Evolutionary conservation across 805 yeast species (phyloP), one percentile per base, ranked within the genome.

Genomic region (Scheffersomyces amazonensis): DNA sequence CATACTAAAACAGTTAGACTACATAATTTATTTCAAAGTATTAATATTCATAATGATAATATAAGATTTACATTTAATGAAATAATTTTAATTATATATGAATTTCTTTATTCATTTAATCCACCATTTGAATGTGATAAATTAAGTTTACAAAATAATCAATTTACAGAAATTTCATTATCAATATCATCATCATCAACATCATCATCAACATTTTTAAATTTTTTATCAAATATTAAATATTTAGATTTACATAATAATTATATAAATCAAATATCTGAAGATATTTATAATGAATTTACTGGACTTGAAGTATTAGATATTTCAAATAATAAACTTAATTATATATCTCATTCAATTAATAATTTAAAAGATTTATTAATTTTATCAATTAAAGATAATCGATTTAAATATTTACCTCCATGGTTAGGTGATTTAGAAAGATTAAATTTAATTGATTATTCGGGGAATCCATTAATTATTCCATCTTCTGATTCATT

Each of bases 181-280:
- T 7, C 9, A 7, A 27, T 15, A n/a, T 27, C 30, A 13, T 5
- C 30, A 13, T 27, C 30, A 27, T 9, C n/a, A 9, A 13, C 12
- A 13, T 54, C 83, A 12, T 86, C 88, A 0, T 50, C 56, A 1
- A 67, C 64, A 34, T 70, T 83, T 50, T 43, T 58, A 5, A 54
- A 62, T 7, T 49, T 83, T 41, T 48, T 67, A n/a, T 36, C 31
- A 11, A 60, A 66, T 31, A 59, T 85, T 36, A 66, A 76, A 38
- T 82, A 80, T 44, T 60, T 87, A 40, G 91, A 86, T 55, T 58
- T 87, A 32, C 84, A 85, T 53, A 66, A 70, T 41, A 87, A 87
- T 54, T 54, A 62, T 32, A 68, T 87, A 36, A 47, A 65, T 2
- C 66, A 61, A 32, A 70, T 86, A 32, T 89, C 95, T 0, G 48